Base-by-base conservation (phyloP, 306 rosid species). In the Cucurbita argyrosperma region DNA sequence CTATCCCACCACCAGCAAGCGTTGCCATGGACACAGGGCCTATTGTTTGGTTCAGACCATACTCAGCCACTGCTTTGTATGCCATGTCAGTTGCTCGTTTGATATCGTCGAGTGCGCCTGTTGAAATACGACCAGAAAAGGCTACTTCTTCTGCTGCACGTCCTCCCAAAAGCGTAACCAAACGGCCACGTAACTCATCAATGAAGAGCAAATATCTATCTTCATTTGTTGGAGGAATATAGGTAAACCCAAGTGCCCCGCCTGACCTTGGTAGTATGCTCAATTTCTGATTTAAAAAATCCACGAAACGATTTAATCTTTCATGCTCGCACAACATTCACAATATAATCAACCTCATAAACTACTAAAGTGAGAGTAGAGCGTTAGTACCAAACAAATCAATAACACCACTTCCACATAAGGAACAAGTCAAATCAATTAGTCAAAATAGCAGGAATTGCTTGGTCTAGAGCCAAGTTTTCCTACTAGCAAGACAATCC, bases 71-170 rank as follows among this genome's bases (percentile, higher is more conserved):
- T 60, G 99, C 99, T 84, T 94, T 94, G 88, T 94, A 94, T 54
- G 99, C 99, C 92, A 94, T 87, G 85, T 91, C 99, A 50, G 99
- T 94, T 40, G 97, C 99, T 77, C 99, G 88, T 9, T 92, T 83
- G 58, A 94, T 94, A 81, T 94, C 99, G 85, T 94, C 99, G 79
- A 91, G 92, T 57, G 99, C 96, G 47, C 99, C 97, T 3, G 99
- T 94, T 65, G 99, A 94, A 51, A 94, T 96, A 56, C 99, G 90
- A 75, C 99, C 99, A 51, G 96, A 85, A 82, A 91, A 94, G 61
- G 87, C 90, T 69, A 94, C 85, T 84, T 94, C 97, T 87, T 94
- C 99, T 18, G 97, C 99, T n/a, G 99, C 99, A 58, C 99, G 97
- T 57, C 99, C 99, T 77, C 97, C 99, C 58, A 94, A 92, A 82